phyloP scores from a whole-genome alignment of 208 protist genomes.

The Acanthamoeba royreba region DNA sequence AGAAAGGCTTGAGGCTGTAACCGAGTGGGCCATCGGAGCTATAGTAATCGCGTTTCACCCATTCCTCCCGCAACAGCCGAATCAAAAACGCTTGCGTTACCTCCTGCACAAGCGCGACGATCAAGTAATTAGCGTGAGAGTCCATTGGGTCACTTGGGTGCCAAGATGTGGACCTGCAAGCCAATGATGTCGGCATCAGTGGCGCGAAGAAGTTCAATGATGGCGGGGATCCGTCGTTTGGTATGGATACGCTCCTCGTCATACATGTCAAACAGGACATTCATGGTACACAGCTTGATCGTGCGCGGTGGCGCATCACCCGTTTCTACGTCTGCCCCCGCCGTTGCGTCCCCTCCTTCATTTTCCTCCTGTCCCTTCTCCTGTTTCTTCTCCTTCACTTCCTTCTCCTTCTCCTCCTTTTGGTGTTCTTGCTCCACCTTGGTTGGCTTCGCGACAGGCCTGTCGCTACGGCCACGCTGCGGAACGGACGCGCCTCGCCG shows the following conservation, averaged over 20 bases:
- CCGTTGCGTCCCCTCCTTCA: background rate
- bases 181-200: slow-evolving; percentile 1
- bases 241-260: background rate
- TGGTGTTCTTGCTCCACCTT: background rate
- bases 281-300: background rate
- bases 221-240: background rate
- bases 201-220: background rate
- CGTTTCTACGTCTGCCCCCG: too few species aligned
- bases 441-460: background rate
- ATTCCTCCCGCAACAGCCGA: background rate
- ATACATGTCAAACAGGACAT: slow-evolving; percentile 14
- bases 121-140: too few species aligned
- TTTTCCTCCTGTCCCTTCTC: background rate
- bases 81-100: background rate
- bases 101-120: background rate
- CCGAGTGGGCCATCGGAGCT: background rate
- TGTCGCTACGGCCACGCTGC: background rate
- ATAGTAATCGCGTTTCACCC: background rate
- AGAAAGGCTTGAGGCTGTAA: background rate
- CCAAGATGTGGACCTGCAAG: background rate
- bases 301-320: background rate
- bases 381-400: background rate
- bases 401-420: background rate
- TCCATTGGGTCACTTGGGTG: too few species aligned
- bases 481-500: background rate